Base-by-base conservation (phyloP, 495 filamentous ascomycete genomes). In the Xylaria scruposa region DNA sequence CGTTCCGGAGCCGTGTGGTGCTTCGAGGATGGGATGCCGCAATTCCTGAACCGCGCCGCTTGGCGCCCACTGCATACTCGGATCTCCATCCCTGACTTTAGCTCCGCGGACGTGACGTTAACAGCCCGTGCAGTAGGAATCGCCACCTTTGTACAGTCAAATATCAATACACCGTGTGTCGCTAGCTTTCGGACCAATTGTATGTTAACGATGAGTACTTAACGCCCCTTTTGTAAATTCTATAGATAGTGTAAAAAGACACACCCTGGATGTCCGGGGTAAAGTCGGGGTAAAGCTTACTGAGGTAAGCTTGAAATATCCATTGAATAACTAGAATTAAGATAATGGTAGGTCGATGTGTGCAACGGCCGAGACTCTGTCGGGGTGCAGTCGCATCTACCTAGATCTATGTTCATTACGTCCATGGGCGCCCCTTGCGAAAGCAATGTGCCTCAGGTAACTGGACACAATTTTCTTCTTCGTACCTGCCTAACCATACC, bases 241-340 rank as follows among this genome's bases (percentile, higher is more conserved):
- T 13, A 13, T 54, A 54, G 51, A 54, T 31, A 56, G 53, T 17
- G 24, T 56, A 15, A 51, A 15, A 56, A 31, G 31, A 31, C 53
- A 8, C 1, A 31, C 53, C 26, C 26, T 26, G 13, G 0, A 13
- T 31, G 53, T 56, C 31, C 26, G 36, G n/a, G n/a, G n/a, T n/a
- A n/a, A n/a, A n/a, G n/a, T n/a, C 29, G 53, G 24, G 53, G 53
- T 17, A 31, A 17, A 17, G 53, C 53, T 56, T 56, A 31, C 53
- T 24, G 17, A 2, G 13, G 53, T 17, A 56, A 56, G 53, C 53
- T 56, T 24, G 19, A 56, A 31, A 56, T 56, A 17, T 56, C 53
- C 24, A 56, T 56, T 56, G 53, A 56, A 56, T 56, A 56, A 31
- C 53, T 56, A 56, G 10, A 29, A 56, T 56, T 56, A 17, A 56